Base-by-base conservation (phyloP, 805 yeast genomes). In the Metschnikowia arizonensis region DNA sequence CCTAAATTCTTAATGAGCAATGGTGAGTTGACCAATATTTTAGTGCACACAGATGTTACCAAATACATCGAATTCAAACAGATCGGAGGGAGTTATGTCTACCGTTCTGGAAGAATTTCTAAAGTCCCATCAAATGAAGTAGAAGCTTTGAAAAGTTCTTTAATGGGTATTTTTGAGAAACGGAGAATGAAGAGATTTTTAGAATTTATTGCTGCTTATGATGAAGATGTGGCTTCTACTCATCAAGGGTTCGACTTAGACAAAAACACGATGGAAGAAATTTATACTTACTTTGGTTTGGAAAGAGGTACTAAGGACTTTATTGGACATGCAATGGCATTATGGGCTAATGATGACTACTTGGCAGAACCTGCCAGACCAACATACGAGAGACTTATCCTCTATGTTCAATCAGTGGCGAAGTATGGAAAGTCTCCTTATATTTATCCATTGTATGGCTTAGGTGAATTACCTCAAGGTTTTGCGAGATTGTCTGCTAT, bases 381-480 rank as follows among this genome's bases (percentile, higher is more conserved):
- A 61, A 83, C 97, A 8, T 79, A 85, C 57, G 93, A 91, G 63
- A 77, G 98, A 65, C 81, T 93, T 45, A 66, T 86, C 41, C 75
- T 93, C 49, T 93, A 93, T 60, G 83, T 88, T 39, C 88, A 87
- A 56, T 86, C 96, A 11, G 95, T 93, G 49, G 93, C 96, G 24
- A 82, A 93, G 58, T 93, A 86, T 66, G 98, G 99, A 47, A 90
- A 90, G 68, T 87, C 96, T 6, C 99, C 99, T 10, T 93, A 93
- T 64, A 78, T 93, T 50, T 93, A 93, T 63, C 99, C 99, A 39
- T 73, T 91, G 59, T 93, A 93, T 62, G 99, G 99, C 6, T 77
- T 93, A 47, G 99, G 99, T 42, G 99, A 93, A 67, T 76, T 93
- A 49, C 99, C 99, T n/a, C 99, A 93, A 70, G 99, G 97, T 7